Conservation (phyloP, 441 rosid species). For the Corymbia citriodora region DNA sequence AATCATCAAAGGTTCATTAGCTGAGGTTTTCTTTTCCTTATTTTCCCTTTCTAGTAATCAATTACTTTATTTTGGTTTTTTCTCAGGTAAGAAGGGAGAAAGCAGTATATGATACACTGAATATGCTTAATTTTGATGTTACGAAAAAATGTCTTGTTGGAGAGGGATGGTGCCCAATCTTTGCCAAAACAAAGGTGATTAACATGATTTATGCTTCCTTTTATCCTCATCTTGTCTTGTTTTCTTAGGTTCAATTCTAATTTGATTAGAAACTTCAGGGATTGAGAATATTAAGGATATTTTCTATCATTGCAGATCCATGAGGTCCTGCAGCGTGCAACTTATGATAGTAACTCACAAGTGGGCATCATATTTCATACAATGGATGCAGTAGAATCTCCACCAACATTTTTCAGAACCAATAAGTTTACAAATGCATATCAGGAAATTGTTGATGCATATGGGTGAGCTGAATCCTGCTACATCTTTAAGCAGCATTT, state of each 20-base stretch:
- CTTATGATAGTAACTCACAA: constrained; percentile 89
- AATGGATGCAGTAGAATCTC: constrained; percentile 83
- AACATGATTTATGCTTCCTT: background rate
- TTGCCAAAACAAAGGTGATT: constrained; percentile 84
- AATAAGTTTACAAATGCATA: constrained; percentile 78
- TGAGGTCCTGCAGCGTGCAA: constrained; percentile 89
- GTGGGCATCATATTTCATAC: constrained; percentile 91
- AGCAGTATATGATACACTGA: constrained; percentile 82
- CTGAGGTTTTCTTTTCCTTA: background rate
- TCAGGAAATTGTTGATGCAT: constrained; percentile 98
- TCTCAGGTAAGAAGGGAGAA: constrained; percentile 86
- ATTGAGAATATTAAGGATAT: background rate
- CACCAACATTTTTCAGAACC: constrained; percentile 95
- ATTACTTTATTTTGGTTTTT: background rate
- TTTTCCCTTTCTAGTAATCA: background rate
- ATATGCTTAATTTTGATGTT: constrained; percentile 96
- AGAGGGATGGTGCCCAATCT: constrained; percentile 97
- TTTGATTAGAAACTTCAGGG: constrained; percentile 1
- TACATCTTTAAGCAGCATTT: background rate
- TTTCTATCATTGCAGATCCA: constrained; percentile 61
- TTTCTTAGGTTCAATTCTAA: background rate
- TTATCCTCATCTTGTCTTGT: background rate
- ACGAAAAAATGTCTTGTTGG: constrained; percentile 98
- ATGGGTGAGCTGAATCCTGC: constrained; percentile 60
- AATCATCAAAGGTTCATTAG: background rate